Evolutionary conservation across 768 basidiomycete species (phyloP).

Genomic region (Tubosaeta sp.): DNA sequence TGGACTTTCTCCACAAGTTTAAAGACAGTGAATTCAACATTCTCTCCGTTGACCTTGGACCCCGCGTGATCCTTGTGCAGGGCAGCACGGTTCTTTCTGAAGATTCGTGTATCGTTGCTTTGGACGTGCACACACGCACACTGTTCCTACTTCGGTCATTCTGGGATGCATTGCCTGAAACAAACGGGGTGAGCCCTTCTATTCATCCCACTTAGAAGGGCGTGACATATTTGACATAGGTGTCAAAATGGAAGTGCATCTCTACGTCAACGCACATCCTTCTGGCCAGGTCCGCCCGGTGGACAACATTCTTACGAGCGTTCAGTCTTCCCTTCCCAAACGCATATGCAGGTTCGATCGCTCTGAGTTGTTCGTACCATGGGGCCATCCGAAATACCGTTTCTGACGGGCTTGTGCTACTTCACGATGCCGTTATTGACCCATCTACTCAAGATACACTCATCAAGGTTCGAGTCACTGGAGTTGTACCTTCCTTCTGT

Average conservation of each 20-base stretch:
- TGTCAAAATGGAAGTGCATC: neutral
- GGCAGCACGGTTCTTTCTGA: neutral
- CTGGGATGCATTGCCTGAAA: neutral
- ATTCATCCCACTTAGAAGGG: neutral
- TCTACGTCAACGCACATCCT: constrained; percentile 22
- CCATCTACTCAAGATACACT: constrained; percentile 6
- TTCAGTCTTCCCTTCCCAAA: constrained; percentile 9
- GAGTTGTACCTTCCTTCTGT: too few species aligned
- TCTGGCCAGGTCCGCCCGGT: constrained; percentile 2
- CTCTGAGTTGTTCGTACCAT: constrained; percentile 10
- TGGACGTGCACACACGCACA: constrained; percentile 16
- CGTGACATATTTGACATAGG: neutral
- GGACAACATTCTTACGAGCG: constrained; percentile 8
- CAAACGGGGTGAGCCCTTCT: constrained; percentile 2
- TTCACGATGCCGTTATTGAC: constrained; percentile 10
- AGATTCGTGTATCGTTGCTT: constrained; percentile 1
- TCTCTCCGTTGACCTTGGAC: constrained; percentile 9
- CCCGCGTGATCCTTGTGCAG: constrained; percentile 10
- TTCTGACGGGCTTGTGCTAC: neutral
- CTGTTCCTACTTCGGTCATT: constrained; percentile 1
- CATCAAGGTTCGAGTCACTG: constrained; percentile 4
- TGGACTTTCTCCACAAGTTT: constrained; percentile 14
- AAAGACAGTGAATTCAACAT: constrained; percentile 3
- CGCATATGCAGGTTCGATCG: neutral
- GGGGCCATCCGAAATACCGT: constrained; percentile 3